Conservation (phyloP, 2,329 filamentous ascomycete species). For the Clarireedia monteithiana region DNA sequence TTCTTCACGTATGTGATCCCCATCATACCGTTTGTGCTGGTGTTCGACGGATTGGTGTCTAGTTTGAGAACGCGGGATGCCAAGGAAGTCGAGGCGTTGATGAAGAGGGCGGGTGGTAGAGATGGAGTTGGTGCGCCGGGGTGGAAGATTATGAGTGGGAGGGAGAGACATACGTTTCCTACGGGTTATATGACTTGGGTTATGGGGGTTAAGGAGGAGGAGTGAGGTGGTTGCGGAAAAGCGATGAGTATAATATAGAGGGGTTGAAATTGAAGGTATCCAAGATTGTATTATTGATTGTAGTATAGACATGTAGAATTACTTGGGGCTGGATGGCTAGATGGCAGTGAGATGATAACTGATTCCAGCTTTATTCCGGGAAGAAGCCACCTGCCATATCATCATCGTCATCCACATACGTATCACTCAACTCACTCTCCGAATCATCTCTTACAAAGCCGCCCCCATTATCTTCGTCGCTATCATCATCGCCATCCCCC, state of each 20-base stretch:
- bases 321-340: too few relatives aligned
- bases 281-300: too few relatives aligned
- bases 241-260: background rate
- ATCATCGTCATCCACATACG: conserved; percentile 26
- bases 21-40: conserved; percentile 57
- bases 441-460: conserved; percentile 45
- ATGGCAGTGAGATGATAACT: too few relatives aligned
- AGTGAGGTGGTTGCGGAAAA: background rate
- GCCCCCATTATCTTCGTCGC: conserved; percentile 49
- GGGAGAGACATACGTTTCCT: conserved; percentile 39
- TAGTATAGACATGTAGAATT: too few relatives aligned
- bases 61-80: conserved; percentile 59
- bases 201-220: conserved; percentile 27
- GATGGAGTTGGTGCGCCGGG: conserved; percentile 16
- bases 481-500: conserved; percentile 34
- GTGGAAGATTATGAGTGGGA: conserved; percentile 36
- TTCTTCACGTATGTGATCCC: conserved; percentile 61
- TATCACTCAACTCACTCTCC: conserved; percentile 32
- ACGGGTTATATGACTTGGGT: conserved; percentile 40
- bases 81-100: conserved; percentile 53
- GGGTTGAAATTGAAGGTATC: background rate
- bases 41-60: conserved; percentile 63
- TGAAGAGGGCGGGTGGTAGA: conserved; percentile 42
- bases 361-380: conserved; percentile 24
- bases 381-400: conserved; percentile 37